phyloP scores from a whole-genome alignment of 2,329 filamentous ascomycete species.

The Colletotrichum camelliae region DNA sequence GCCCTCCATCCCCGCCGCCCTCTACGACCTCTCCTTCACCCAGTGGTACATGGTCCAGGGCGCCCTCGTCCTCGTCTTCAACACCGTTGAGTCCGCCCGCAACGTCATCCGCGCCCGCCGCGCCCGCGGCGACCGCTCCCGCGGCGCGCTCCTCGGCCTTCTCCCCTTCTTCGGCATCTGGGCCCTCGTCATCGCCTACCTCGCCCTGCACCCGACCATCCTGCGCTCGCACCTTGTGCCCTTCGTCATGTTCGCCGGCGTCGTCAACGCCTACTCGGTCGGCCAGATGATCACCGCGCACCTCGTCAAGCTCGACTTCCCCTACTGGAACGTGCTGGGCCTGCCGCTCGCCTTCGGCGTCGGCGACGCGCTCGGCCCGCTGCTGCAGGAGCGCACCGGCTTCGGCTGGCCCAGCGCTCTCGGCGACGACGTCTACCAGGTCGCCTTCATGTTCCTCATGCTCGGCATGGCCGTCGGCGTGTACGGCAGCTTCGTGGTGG shows the following conservation, averaged over 20 bases:
- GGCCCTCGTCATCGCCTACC: slow-evolving; percentile 77
- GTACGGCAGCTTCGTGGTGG: slow-evolving; percentile 97
- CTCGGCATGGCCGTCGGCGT: slow-evolving; percentile 84
- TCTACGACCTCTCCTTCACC: slow-evolving; percentile 86
- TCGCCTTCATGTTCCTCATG: slow-evolving; percentile 89
- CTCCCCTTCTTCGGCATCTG: slow-evolving; percentile 81
- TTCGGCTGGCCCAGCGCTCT: slow-evolving; percentile 80
- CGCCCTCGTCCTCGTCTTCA: slow-evolving; percentile 79
- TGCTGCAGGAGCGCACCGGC: slow-evolving; percentile 62
- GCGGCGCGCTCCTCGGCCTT: slow-evolving; percentile 81
- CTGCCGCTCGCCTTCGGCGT: slow-evolving; percentile 81
- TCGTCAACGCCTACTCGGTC: slow-evolving; percentile 94
- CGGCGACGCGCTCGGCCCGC: slow-evolving; percentile 78
- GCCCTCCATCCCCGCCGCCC: slow-evolving; percentile 66
- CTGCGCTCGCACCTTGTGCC: slow-evolving; percentile 84
- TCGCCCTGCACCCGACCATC: slow-evolving; percentile 85
- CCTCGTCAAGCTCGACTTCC: slow-evolving; percentile 85
- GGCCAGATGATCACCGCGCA: slow-evolving; percentile 96
- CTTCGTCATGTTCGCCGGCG: slow-evolving; percentile 85
- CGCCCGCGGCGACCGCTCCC: slow-evolving; percentile 72
- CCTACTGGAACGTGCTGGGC: slow-evolving; percentile 86
- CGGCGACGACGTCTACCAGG: slow-evolving; percentile 81
- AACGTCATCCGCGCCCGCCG: slow-evolving; percentile 87
- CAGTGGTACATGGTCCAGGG: slow-evolving; percentile 95
- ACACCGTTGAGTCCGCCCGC: slow-evolving; percentile 78